A percentile compares a stretch with the other conserved stretches of the same genome.
These are phyloP conservation scores for Psilocybe tampanensis DNA, from an alignment of 768 basidiomycete genomes.

Conservation along the genomic window DNA sequence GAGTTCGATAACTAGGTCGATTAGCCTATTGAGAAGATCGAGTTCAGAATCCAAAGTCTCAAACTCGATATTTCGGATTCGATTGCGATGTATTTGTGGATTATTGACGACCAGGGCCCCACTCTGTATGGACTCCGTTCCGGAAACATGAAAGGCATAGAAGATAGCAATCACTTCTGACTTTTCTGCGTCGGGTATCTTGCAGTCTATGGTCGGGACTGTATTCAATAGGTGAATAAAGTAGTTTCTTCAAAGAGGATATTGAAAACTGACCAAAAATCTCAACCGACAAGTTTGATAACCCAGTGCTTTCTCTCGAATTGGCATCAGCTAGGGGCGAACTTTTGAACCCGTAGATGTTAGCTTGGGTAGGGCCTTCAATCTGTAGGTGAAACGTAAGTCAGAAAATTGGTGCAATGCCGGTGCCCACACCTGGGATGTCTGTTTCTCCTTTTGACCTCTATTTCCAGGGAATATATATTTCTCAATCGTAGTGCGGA, in stretches of 20 bases:
- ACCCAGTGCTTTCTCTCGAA: conserved; percentile 63
- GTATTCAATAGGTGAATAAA: background rate
- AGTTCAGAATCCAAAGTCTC: conserved; percentile 70
- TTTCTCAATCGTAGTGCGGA: conserved; percentile 34
- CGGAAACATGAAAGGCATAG: conserved; percentile 66
- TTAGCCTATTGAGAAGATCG: conserved; percentile 74
- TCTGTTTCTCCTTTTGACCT: conserved; percentile 21
- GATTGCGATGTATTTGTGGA: conserved; percentile 36
- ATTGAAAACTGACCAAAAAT: conserved; percentile 68
- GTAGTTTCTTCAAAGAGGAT: background rate
- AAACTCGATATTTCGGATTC: conserved; percentile 46
- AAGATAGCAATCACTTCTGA: conserved; percentile 73
- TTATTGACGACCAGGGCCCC: conserved; percentile 60
- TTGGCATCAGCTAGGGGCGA: conserved; percentile 38
- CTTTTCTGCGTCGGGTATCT: conserved; percentile 64
- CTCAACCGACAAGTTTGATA: conserved; percentile 84
- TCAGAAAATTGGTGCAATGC: background rate
- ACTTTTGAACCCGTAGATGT: conserved; percentile 67
- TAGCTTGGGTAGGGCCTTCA: conserved; percentile 75
- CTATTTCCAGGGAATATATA: background rate
- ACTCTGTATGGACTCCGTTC: conserved; percentile 36
- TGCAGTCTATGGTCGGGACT: conserved; percentile 64
- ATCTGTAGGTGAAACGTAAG: conserved; percentile 37
- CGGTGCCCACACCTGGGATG: conserved; percentile 53
- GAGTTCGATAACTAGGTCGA: conserved; percentile 72